Percentiles rank a stretch among this genome's conserved stretches.
phyloP scores from a whole-genome alignment of 257 asterid species.

The Rhazya stricta region DNA sequence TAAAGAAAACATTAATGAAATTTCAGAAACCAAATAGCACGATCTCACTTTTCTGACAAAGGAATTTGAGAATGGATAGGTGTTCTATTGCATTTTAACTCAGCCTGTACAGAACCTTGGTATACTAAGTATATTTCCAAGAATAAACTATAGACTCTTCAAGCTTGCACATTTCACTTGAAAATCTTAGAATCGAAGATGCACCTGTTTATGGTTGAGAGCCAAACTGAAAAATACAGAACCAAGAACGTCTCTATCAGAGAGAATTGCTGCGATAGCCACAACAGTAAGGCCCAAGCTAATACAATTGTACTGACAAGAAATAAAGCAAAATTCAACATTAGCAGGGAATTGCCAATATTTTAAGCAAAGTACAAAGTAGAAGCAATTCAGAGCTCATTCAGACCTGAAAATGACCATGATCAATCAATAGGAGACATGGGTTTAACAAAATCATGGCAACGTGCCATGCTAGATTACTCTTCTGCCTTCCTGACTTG shows the following conservation, averaged over 20 bases:
- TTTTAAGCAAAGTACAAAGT: not conserved
- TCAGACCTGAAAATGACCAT: slow-evolving; percentile 91
- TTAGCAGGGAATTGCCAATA: not conserved
- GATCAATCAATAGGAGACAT: slow-evolving; percentile 89
- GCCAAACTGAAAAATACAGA: slow-evolving; percentile 81
- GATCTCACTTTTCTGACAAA: not conserved
- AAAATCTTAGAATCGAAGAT: not conserved
- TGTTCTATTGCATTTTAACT: not conserved
- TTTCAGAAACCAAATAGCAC: not conserved
- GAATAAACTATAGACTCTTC: not conserved
- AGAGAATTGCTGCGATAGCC: slow-evolving; percentile 77
- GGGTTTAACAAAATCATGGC: slow-evolving; percentile 82
- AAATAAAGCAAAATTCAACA: slow-evolving; percentile 18
- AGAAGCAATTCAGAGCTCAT: not conserved
- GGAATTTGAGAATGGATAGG: not conserved
- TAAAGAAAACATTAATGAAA: not conserved
- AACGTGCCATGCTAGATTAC: slow-evolving; percentile 59
- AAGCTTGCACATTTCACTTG: not conserved
- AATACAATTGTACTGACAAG: slow-evolving; percentile 80
- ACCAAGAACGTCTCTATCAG: slow-evolving; percentile 70
- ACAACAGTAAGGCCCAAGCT: slow-evolving; percentile 87
- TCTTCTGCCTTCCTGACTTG: slow-evolving; percentile 32
- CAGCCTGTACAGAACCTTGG: not conserved
- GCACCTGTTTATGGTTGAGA: slow-evolving; percentile 96
- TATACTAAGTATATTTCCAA: not conserved